Conservation (phyloP, 441 rosid genomes). For the Aleurites moluccanus region DNA sequence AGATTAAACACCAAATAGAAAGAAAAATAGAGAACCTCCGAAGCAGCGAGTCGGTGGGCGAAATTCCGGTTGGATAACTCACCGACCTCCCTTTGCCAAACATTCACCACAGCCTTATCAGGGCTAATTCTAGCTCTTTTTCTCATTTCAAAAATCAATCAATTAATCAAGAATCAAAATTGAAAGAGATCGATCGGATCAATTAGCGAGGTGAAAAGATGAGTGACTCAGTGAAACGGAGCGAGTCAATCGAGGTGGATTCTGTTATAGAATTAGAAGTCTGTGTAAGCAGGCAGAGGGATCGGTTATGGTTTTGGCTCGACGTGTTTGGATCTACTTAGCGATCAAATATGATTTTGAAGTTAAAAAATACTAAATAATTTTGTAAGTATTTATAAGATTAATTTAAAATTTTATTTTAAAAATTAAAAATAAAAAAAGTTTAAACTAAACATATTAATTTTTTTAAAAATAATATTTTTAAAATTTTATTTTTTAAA, state of each 20-base stretch:
- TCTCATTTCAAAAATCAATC: constrained; percentile 20
- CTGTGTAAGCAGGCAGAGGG: neutral
- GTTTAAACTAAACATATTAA: no score
- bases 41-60: constrained; percentile 68
- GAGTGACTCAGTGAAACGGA: neutral
- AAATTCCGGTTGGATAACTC: constrained; percentile 62
- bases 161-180: neutral
- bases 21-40: constrained; percentile 50
- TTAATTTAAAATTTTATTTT: no score
- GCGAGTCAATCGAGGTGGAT: neutral
- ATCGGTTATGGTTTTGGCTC: neutral
- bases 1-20: neutral
- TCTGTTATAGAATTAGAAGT: neutral
- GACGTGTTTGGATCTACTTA: no score
- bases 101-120: constrained; percentile 56
- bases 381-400: no score
- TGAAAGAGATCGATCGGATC: neutral
- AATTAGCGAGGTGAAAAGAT: neutral
- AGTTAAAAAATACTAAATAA: no score
- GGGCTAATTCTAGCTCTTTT: constrained; percentile 38
- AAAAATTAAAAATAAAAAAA: no score
- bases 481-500: no score
- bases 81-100: constrained; percentile 78
- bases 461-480: no score
- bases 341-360: no score